These are phyloP conservation scores for Conringia planisiliqua DNA, from an alignment of 345 rosid genomes.

Conservation along the genomic window DNA sequence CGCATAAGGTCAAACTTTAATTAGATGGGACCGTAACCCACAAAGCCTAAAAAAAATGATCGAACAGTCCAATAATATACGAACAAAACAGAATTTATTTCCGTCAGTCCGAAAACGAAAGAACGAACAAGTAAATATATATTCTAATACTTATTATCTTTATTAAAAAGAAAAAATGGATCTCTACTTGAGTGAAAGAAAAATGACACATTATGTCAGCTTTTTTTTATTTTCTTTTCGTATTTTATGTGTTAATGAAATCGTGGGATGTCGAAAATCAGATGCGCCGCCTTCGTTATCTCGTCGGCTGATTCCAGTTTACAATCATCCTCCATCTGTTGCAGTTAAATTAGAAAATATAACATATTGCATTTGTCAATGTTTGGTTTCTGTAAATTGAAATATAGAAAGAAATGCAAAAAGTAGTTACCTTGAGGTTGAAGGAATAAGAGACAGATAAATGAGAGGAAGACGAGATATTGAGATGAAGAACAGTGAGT, in stretches of 20 bases:
- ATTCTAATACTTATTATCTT: background rate
- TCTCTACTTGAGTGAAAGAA: too few relatives aligned
- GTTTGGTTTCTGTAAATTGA: background rate
- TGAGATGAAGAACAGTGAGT: conserved; percentile 69
- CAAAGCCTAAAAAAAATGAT: conserved; percentile 14
- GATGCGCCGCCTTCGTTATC: conserved; percentile 52
- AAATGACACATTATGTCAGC: background rate
- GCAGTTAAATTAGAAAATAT: background rate
- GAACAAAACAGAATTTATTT: conserved; percentile 19
- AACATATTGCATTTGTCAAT: background rate
- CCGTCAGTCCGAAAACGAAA: conserved; percentile 14
- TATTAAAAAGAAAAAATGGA: background rate
- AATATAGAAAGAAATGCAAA: background rate
- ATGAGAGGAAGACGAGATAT: conserved; percentile 41
- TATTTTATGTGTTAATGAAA: background rate
- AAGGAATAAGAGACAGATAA: conserved; percentile 54
- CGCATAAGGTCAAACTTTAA: conserved; percentile 19
- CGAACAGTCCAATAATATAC: conserved; percentile 23
- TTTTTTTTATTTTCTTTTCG: background rate
- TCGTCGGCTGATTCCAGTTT: conserved; percentile 53
- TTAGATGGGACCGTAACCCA: conserved; percentile 14
- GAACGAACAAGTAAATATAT: background rate
- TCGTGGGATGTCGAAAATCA: conserved; percentile 44
- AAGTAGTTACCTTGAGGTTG: conserved; percentile 60
- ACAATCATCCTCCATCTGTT: conserved; percentile 67